Evolutionary conservation across 176 grass and related monocot species (phyloP).

Genomic region (Carex kokanica): DNA sequence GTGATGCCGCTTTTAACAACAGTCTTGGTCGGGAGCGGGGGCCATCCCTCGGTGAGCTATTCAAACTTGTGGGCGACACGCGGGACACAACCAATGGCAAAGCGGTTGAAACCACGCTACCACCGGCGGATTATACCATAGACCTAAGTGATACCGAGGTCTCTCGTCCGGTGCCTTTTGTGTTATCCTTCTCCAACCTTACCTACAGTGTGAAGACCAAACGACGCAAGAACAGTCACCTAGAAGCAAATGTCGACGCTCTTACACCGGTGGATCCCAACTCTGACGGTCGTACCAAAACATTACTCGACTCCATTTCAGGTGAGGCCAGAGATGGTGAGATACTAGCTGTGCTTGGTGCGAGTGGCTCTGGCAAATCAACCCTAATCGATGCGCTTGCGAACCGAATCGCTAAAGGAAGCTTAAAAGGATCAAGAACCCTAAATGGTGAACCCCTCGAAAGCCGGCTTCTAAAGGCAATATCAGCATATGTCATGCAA

Average conservation of each 20-base stretch:
- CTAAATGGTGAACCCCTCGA: constrained; percentile 74
- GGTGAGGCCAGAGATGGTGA: constrained; percentile 73
- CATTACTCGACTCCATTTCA: constrained; percentile 57
- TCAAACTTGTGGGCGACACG: constrained; percentile 64
- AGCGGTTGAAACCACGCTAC: constrained; percentile 19
- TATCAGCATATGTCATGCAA: constrained; percentile 97
- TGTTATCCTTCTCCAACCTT: constrained; percentile 54
- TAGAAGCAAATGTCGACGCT: background rate
- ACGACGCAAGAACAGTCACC: background rate
- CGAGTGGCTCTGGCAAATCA: constrained; percentile 92
- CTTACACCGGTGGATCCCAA: constrained; percentile 5
- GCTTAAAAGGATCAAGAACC: constrained; percentile 66
- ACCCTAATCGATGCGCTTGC: constrained; percentile 93
- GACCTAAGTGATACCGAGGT: background rate
- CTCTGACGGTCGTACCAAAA: constrained; percentile 32
- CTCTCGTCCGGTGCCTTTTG: constrained; percentile 46
- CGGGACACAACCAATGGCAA: constrained; percentile 19
- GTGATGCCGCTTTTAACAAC: background rate
- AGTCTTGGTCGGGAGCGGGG: constrained; percentile 16
- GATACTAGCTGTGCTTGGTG: constrained; percentile 80
- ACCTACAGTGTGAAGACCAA: constrained; percentile 58
- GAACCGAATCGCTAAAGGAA: constrained; percentile 62
- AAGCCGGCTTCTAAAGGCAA: constrained; percentile 49
- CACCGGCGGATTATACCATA: background rate
- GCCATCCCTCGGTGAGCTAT: constrained; percentile 56